phyloP scores from a whole-genome alignment of 2,329 filamentous ascomycete species.

The Fusarium proliferatum region DNA sequence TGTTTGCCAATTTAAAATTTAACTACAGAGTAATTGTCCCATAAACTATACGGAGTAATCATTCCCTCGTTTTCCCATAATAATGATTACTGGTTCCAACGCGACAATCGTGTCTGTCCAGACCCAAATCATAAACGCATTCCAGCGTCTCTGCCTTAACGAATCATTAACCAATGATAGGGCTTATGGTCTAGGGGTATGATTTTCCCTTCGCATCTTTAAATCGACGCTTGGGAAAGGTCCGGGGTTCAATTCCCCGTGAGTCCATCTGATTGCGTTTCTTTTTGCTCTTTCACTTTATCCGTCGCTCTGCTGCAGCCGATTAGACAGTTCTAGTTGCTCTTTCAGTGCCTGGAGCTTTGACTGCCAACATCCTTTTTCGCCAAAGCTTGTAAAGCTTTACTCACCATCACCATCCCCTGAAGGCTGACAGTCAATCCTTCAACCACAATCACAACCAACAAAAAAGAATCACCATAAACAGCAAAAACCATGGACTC shows the following conservation, averaged over 20 bases:
- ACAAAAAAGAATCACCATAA: background rate
- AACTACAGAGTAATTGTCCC: fast-evolving
- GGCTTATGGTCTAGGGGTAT: conserved; percentile 36
- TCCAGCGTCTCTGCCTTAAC: fast-evolving
- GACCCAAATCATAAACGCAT: background rate
- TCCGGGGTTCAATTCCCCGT: conserved; percentile 33
- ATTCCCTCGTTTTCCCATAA: background rate
- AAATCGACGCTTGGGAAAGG: conserved; percentile 18
- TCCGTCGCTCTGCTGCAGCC: too few species aligned
- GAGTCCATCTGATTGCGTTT: conserved; percentile 10
- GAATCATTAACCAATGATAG: conserved; percentile 3
- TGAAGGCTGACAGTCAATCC: background rate
- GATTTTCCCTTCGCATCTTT: conserved; percentile 31
- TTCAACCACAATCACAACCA: background rate
- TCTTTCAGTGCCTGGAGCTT: fast-evolving
- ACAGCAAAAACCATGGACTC: conserved; percentile 18
- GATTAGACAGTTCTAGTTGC: background rate
- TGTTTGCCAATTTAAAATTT: background rate
- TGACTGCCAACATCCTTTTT: background rate
- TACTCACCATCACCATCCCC: background rate
- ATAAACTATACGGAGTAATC: background rate
- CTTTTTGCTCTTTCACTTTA: background rate
- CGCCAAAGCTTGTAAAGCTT: fast-evolving
- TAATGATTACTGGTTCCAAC: background rate
- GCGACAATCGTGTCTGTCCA: background rate